These are phyloP conservation scores for Achaetomium macrosporum DNA, from an alignment of 2,329 filamentous ascomycete species.

Conservation along the genomic window DNA sequence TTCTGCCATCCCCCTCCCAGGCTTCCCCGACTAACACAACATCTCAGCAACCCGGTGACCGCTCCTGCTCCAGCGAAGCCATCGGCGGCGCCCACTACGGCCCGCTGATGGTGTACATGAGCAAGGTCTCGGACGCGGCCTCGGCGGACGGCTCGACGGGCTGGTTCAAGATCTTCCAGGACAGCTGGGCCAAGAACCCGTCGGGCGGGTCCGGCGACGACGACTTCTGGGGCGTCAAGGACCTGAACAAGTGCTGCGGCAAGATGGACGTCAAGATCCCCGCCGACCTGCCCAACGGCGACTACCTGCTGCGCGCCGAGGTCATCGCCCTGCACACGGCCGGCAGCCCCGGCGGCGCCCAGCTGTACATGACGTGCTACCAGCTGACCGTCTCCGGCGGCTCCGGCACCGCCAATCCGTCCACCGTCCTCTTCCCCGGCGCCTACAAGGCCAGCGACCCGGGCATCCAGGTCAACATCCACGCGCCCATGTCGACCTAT, in stretches of 20 bases:
- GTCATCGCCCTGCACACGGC: too few relatives aligned
- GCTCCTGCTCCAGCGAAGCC: conserved; percentile 41
- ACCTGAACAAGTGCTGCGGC: conserved; percentile 32
- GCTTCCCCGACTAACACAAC: neutral
- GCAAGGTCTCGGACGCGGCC: conserved; percentile 41
- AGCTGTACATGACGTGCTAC: conserved; percentile 25
- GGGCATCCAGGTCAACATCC: conserved; percentile 44
- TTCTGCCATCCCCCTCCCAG: neutral
- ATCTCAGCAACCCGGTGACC: conserved; percentile 35
- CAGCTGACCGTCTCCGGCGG: conserved; percentile 30
- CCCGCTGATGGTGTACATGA: conserved; percentile 44
- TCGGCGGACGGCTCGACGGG: conserved; percentile 37
- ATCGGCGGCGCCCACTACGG: conserved; percentile 49
- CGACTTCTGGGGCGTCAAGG: conserved; percentile 42
- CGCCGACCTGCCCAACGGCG: too few relatives aligned
- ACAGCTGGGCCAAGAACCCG: conserved; percentile 36
- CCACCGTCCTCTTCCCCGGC: conserved; percentile 36
- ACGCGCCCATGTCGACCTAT: conserved; percentile 36
- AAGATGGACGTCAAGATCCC: too few relatives aligned
- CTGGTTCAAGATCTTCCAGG: conserved; percentile 49
- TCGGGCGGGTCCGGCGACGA: conserved; percentile 33
- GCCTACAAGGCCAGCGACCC: conserved; percentile 40
- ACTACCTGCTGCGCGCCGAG: too few relatives aligned
- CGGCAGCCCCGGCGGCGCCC: too few relatives aligned
- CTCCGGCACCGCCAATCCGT: conserved; percentile 26